Base-by-base conservation (phyloP, 2,329 filamentous ascomycete genomes). In the Dryadomyces quercus-mongolicae region DNA sequence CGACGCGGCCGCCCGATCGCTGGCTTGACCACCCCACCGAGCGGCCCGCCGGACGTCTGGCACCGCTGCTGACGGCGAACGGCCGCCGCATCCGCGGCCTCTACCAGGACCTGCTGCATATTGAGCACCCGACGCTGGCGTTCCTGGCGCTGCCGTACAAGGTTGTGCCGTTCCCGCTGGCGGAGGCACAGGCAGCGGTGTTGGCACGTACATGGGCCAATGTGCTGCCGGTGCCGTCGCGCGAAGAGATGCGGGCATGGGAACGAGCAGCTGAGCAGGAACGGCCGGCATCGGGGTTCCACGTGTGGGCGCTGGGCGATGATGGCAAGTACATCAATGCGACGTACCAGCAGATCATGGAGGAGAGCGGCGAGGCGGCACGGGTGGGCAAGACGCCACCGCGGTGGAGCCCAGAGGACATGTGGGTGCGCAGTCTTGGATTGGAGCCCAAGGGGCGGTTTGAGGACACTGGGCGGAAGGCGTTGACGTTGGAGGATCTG, bases 161-260 rank as follows among this genome's bases (percentile, higher is more conserved):
- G 60, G 80, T 93, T n/a, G 85, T 94, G n/a, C 92, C 92, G 0
- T 95, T 95, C 65, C 85, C 88, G 0, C 62, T 93, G 1, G 77
- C 84, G 0, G 89, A 96, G 69, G 82, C 80, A 6, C 91, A 96
- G 67, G 82, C 82, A 1, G 85, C 90, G 0, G 78, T 88, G 0
- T 74, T 94, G 48, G 81, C 90, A 2, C 80, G 88, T 1, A 77
- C 91, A 0, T 95, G 88, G 78, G 80, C 88, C 1, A 85, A 86
- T 38, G 71, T 80, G 1, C 71, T 95, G 1, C 58, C 68, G 0
- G 71, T 95, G 9, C 90, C 90, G 0, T 63, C 78, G 0, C 66
- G 65, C 1, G 64, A 71, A 0, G 80, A 81, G 52, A 94, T 96
- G 85, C 67, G 74, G 54, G 62, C 63, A 2, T 94, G 88, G 88